Conservation (phyloP, 345 rosid species). For the Dovyalis caffra region DNA sequence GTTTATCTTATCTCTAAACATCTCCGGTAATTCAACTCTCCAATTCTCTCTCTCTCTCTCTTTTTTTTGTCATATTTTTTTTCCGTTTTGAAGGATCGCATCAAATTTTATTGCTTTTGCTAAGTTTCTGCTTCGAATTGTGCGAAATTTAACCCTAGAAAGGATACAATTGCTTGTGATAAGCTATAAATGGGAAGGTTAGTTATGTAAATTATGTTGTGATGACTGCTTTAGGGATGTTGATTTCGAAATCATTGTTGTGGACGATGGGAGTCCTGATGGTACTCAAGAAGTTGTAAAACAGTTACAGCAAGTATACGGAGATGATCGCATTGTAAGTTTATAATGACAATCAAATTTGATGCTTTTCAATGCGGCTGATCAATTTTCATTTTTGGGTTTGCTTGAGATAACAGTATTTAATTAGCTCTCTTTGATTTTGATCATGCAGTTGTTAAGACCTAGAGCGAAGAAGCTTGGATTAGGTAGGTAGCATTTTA, state of each 20-base stretch:
- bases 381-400: not conserved
- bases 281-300: conserved; percentile 88
- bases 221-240: conserved; percentile 47
- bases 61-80: no score
- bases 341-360: not conserved
- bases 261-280: conserved; percentile 98
- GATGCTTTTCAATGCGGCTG: not conserved
- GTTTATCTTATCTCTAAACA: conserved; percentile 93
- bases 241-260: conserved; percentile 83
- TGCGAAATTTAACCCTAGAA: not conserved
- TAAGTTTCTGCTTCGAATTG: not conserved
- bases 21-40: conserved; percentile 46
- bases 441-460: conserved; percentile 63
- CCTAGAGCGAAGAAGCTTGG: conserved; percentile 93
- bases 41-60: not conserved
- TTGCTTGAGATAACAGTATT: not conserved
- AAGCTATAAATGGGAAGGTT: not conserved
- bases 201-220: not conserved
- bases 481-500: conserved; percentile 48
- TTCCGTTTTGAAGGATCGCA: no score
- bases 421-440: conserved; percentile 8
- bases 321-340: conserved; percentile 80
- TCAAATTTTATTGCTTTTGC: not conserved
- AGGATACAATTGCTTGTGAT: not conserved
- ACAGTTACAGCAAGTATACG: conserved; percentile 76